phyloP scores from a whole-genome alignment of 2,329 filamentous ascomycete species.

The Salinomyces thailandicus region DNA sequence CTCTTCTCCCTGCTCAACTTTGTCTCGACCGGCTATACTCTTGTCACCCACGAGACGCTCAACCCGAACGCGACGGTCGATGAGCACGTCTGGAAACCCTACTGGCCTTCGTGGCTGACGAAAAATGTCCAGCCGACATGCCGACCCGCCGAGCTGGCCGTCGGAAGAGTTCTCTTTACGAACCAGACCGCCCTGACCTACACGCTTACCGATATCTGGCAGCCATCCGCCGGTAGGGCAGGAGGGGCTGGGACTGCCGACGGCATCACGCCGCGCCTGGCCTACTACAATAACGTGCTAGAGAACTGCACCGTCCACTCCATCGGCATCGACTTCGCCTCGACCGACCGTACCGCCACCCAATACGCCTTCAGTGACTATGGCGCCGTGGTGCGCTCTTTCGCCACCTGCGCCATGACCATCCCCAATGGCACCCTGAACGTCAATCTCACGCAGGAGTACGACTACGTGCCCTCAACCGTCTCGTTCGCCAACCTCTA shows the following conservation, averaged over 20 bases:
- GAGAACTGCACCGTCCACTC: slow-evolving; percentile 9
- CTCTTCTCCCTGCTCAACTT: slow-evolving; percentile 12
- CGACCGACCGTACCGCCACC: slow-evolving; percentile 6
- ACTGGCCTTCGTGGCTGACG: slow-evolving; percentile 9
- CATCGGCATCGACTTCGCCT: slow-evolving; percentile 7
- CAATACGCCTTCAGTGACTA: slow-evolving; percentile 6
- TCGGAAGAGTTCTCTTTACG: slow-evolving; percentile 9
- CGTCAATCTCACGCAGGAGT: slow-evolving; percentile 8
- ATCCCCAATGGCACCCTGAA: slow-evolving; percentile 1
- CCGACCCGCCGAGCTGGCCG: slow-evolving; percentile 5
- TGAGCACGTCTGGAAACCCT: slow-evolving; percentile 2
- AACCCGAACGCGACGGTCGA: slow-evolving; percentile 9
- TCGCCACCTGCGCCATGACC: slow-evolving; percentile 7
- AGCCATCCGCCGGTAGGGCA: slow-evolving; percentile 2
- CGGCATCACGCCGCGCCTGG: slow-evolving; percentile 6
- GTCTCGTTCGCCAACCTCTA: slow-evolving; percentile 5
- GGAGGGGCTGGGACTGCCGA: slow-evolving; percentile 1
- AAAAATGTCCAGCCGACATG: slow-evolving; percentile 9
- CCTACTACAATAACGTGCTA: slow-evolving; percentile 10
- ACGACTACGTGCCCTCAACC: slow-evolving; percentile 6
- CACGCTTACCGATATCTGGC: slow-evolving; percentile 8
- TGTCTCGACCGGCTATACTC: slow-evolving; percentile 8
- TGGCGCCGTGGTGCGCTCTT: slow-evolving; percentile 7
- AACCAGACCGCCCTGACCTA: slow-evolving; percentile 12
- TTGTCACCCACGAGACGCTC: slow-evolving; percentile 3